A percentile compares a stretch with the other conserved stretches of the same genome.
Evolutionary conservation across 768 basidiomycete genomes (phyloP).

Genomic region (Lactarius deliciosus): DNA sequence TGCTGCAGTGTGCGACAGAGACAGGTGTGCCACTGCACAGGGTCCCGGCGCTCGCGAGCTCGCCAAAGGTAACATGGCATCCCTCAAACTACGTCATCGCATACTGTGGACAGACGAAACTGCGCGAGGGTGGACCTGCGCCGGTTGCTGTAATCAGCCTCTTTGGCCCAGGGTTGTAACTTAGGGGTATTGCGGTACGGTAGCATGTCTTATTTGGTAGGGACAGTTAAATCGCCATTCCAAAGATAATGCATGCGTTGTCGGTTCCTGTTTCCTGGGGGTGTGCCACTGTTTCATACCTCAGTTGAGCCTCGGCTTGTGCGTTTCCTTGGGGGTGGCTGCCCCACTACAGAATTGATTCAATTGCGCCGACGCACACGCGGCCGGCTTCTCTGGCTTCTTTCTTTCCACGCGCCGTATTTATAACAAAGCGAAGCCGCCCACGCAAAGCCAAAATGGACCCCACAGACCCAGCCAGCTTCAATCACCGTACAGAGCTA

Average conservation of each 20-base stretch:
- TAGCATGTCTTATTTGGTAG: neutral
- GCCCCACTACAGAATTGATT: no score
- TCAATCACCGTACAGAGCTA: constrained; percentile 51
- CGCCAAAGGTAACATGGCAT: constrained; percentile 81
- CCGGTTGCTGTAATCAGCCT: constrained; percentile 70
- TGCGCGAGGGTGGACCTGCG: constrained; percentile 61
- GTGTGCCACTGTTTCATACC: no score
- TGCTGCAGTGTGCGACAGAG: constrained; percentile 68
- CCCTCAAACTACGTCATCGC: constrained; percentile 80
- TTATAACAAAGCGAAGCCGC: no score
- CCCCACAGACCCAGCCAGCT: constrained; percentile 39
- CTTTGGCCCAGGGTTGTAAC: constrained; percentile 58
- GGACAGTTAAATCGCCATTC: neutral
- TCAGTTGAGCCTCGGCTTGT: no score
- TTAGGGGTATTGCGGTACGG: neutral
- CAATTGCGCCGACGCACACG: no score
- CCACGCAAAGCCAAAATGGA: constrained; percentile 32
- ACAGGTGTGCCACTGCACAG: constrained; percentile 73
- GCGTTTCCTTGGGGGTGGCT: no score
- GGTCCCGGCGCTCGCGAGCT: constrained; percentile 67
- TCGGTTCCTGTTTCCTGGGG: neutral
- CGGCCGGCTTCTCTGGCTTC: no score
- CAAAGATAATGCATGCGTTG: neutral
- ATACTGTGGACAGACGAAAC: constrained; percentile 75
- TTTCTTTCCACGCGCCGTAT: no score